Evolutionary conservation across 345 rosid genomes (phyloP), one percentile per base, ranked within the genome.

Genomic region (Salix brachista): DNA sequence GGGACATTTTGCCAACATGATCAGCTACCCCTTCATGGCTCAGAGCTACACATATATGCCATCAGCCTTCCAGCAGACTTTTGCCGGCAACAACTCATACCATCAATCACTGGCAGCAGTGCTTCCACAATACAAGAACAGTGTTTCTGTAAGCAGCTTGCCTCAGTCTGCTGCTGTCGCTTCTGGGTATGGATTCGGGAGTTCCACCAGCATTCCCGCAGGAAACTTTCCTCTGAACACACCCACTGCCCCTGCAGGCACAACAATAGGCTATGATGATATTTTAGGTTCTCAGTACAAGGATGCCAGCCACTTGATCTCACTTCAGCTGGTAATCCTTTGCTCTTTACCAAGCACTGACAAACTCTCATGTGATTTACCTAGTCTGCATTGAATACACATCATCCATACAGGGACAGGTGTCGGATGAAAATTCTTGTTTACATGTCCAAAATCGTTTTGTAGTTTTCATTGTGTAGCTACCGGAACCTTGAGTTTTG

Each of bases 31-130:
- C 39, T 85, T 90, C 78, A 79, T 93, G 87, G 94, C 99, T 74
- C 99, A 90, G 89, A 93, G 92, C 86, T 96, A 93, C 80, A 82
- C 96, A 0, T 93, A 92, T 71, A 87, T 96, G 97, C 98, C 98
- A 66, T 92, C 98, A 0, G 95, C 95, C 77, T 96, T 83, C 80
- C 98, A 91, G 88, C 99, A 95, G 87, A 75, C 89, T 52, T 90
- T 84, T 82, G 87, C 97, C 64, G 94, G 97, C 71, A 95, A 86
- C 77, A 93, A 83, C 80, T 74, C 92, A 34, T 93, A 93, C 80
- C 94, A 90, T 81, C 99, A 96, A 84, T 92, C 96, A 62, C 83
- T 91, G 79, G 97, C 96, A 37, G 90, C 96, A 12, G 80, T 89
- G 72, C 98, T 89, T 60, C 99, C 97, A 6, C 99, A 96, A 79